Conservation (phyloP, 768 basidiomycete genomes). For the Royoungia palumana region DNA sequence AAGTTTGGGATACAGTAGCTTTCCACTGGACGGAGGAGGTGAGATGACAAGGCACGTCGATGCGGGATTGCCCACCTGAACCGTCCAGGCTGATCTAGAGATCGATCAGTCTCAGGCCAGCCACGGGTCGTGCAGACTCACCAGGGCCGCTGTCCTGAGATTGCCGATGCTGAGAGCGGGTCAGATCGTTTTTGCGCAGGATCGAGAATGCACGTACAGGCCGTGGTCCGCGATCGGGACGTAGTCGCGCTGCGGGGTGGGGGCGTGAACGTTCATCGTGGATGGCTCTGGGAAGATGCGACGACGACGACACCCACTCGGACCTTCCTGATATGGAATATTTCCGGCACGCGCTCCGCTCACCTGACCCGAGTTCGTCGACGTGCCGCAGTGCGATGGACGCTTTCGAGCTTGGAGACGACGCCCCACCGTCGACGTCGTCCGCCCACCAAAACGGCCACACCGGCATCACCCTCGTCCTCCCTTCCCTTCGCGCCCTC, state of each 20-base stretch:
- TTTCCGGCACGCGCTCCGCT: constrained; percentile 2
- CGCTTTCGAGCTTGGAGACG: constrained; percentile 29
- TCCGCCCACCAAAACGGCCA: constrained; percentile 21
- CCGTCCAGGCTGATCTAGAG: constrained; percentile 71
- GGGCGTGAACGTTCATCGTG: constrained; percentile 50
- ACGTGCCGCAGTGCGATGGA: constrained; percentile 29
- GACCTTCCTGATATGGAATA: constrained; percentile 11
- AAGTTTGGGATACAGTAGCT: constrained; percentile 92
- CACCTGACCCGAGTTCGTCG: constrained; percentile 7
- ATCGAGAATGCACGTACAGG: constrained; percentile 46
- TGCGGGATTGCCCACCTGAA: constrained; percentile 61
- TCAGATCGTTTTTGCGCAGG: constrained; percentile 11
- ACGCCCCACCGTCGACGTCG: constrained; percentile 32
- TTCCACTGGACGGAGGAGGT: constrained; percentile 53
- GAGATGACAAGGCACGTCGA: too few relatives aligned
- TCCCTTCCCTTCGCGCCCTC: constrained; percentile 62
- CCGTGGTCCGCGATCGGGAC: constrained; percentile 77
- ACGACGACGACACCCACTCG: background rate
- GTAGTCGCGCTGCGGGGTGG: constrained; percentile 59
- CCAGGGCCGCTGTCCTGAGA: constrained; percentile 75
- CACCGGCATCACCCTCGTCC: constrained; percentile 60
- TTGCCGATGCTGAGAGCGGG: constrained; percentile 65
- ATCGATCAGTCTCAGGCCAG: constrained; percentile 4
- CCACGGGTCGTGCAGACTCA: constrained; percentile 23
- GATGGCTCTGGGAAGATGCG: background rate